Base-by-base conservation (phyloP, 108 stramenopile genomes). In the Stephanodiscus minutulus region DNA sequence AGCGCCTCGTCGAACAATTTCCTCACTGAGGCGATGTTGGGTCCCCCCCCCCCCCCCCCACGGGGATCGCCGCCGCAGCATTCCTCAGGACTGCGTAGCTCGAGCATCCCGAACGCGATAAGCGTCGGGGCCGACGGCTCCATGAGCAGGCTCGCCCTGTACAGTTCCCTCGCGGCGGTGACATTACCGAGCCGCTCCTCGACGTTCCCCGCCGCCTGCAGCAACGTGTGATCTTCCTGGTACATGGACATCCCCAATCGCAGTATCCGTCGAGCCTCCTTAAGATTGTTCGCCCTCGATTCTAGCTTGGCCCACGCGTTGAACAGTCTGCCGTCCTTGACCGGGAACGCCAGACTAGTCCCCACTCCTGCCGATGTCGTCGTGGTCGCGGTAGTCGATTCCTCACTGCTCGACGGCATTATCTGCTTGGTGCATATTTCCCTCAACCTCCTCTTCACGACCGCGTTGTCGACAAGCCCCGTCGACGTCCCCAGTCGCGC, bases 231-330 rank as follows among this genome's bases (percentile, higher is more conserved):
- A 75, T 94, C 92, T 1, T 82, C 35, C 0, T 90, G 90, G 73
- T 84, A 90, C 33, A 72, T 24, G 56, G 73, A 54, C 50, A 91
- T 90, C 0, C 92, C 92, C 67, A 74, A 52, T 52, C 66, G 60
- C 66, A 94, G 66, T 25, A 94, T 86, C 18, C 80, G 64, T n/a
- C 83, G 64, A 2, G 92, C 92, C 47, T 73, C 75, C 18, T 46
- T 13, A 36, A 84, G 79, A 24, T 72, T 72, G n/a, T 79, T 74
- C 10, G 56, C 50, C 65, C 88, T 87, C 7, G 87, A 86, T 84
- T 94, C 90, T 22, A 91, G 36, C 17, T 84, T 83, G 25, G 92
- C 92, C 84, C 84, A 84, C 22, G 92, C 88, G 83, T 94, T 94
- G 79, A 87, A 94, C 1, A 91, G 70, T 11, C 92, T 73, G 0